A percentile compares a stretch with the other conserved stretches of the same genome.
These are phyloP conservation scores for Myriosclerotinia scirpicola DNA, from an alignment of 2,329 filamentous ascomycete genomes.

Conservation along the genomic window DNA sequence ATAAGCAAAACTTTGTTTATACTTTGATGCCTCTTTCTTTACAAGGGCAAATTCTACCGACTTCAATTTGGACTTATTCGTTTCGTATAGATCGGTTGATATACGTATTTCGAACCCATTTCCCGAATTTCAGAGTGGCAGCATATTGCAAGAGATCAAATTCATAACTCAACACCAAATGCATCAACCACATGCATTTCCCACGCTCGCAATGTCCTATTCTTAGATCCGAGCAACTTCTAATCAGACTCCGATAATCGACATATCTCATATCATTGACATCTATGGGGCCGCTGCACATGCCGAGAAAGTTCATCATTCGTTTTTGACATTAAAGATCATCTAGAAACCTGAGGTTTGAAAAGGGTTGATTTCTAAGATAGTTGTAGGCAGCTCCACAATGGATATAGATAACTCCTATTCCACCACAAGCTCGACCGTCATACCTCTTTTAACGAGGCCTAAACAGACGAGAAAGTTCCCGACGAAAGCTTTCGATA, in stretches of 20 bases:
- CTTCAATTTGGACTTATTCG: not conserved
- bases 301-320: not conserved
- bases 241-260: not conserved
- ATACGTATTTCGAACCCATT: not conserved
- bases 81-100: not conserved
- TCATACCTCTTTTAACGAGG: constrained; percentile 33
- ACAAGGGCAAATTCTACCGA: not conserved
- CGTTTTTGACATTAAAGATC: not conserved
- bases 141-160: not conserved
- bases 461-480: constrained; percentile 28
- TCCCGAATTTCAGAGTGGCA: not conserved
- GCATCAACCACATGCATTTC: not conserved
- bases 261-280: not conserved
- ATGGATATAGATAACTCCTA: constrained; percentile 31
- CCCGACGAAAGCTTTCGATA: constrained; percentile 35
- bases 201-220: not conserved
- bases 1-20: not conserved
- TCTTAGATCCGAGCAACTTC: not conserved
- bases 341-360: not conserved
- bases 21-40: not conserved
- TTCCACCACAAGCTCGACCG: constrained; percentile 34
- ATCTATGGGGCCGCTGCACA: not conserved
- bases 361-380: not conserved
- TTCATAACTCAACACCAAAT: not conserved
- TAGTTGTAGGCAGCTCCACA: not conserved